These are phyloP conservation scores for Ashbya aceris DNA, from an alignment of 1,139 yeast genomes.

Conservation along the genomic window DNA sequence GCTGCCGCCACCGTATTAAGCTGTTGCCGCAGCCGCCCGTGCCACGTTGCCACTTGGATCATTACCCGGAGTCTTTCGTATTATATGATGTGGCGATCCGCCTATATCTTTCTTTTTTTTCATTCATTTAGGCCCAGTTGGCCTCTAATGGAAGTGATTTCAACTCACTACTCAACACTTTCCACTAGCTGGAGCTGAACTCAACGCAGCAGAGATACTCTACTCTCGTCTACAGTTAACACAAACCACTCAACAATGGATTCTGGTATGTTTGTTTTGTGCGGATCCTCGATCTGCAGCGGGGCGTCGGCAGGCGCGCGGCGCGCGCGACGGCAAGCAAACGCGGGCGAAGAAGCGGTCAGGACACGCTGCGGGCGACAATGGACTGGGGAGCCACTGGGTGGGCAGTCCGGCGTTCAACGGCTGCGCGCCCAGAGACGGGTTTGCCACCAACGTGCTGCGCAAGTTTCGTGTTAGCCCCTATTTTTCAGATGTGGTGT, in stretches of 20 bases:
- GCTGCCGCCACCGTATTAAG: not conserved
- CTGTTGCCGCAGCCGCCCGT: not conserved
- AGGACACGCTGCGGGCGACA: too few species aligned
- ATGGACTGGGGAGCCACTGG: too few species aligned
- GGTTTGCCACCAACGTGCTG: constrained; percentile 1
- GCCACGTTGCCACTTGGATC: not conserved
- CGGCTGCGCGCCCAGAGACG: not conserved
- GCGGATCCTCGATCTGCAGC: too few species aligned
- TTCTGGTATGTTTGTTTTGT: constrained; percentile 18
- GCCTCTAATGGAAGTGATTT: constrained; percentile 4
- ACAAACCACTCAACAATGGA: constrained; percentile 15
- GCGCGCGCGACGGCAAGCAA: too few species aligned
- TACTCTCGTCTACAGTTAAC: constrained; percentile 6
- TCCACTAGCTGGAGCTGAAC: constrained; percentile 5
- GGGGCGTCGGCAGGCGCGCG: too few species aligned
- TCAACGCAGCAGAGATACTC: constrained; percentile 3
- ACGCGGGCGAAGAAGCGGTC: too few species aligned
- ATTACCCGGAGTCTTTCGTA: not conserved
- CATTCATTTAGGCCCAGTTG: constrained; percentile 4
- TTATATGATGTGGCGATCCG: not conserved
- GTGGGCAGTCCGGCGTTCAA: too few species aligned
- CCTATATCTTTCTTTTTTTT: not conserved
- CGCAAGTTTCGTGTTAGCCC: constrained; percentile 3
- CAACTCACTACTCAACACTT: constrained; percentile 5
- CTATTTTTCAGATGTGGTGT: not conserved